Evolutionary conservation across 2,329 filamentous ascomycete genomes (phyloP), one percentile per base, ranked within the genome.

Genomic region (Chrysoporthe cubensis): DNA sequence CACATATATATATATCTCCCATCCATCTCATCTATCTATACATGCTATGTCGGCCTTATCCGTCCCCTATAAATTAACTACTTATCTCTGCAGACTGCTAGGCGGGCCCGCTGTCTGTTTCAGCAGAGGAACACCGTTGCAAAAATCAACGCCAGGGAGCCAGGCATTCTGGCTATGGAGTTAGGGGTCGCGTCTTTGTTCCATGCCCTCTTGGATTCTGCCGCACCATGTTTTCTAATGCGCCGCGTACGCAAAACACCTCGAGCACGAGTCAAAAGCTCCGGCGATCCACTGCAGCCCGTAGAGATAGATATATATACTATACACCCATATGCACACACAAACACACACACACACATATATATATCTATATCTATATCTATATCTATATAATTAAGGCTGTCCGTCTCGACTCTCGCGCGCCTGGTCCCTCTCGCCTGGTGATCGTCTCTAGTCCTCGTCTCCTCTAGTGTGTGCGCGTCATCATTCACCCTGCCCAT

Each of bases 191-290:
- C 43, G 42, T 21, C 59, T 61, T 48, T 60, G 57, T 60, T 60
- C 40, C 18, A 60, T 43, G 57, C 57, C 13, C 56, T 48, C 34
- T 18, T 42, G 18, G 21, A 63, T 43, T 63, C 61, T 63, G 61
- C 61, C 46, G 57, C 57, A 60, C 46, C 46, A 63, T 54, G 32
- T 63, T 37, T 37, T 56, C 8, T 26, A 48, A 48, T 46, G 57
- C n/a, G 59, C 59, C 59, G 42, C 43, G 59, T 34, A 46, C 42
- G 56, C 46, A 14, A 40, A 44, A 37, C 52, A 43, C n/a, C 16
- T 46, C n/a, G 48, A n/a, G 59, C 43, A 54, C 46, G 40, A n/a
- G 26, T 58, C 50, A 34, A 34, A 54, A 16, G 50, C 32, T 21
- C 32, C 32, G 50, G 50, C 32, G 50, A 32, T 32, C 50, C 50